Evolutionary conservation across 1,284 basidiomycete species (phyloP), one percentile per base, ranked within the genome.

Genomic region (Cutaneotrichosporon dermatis): DNA sequence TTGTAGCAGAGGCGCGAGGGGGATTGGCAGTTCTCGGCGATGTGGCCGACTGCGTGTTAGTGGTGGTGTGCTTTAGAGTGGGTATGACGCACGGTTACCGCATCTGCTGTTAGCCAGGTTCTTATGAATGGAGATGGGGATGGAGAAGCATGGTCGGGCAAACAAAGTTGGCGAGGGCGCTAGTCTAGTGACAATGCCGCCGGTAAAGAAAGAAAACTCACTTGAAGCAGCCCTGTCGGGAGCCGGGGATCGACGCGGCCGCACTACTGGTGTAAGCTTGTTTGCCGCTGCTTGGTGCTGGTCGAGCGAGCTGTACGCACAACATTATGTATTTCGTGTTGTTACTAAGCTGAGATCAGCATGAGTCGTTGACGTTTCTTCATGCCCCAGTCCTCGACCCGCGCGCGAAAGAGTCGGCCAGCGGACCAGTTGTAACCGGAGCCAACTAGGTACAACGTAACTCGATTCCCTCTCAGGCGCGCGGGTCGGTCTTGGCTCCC

Each of bases 1-100:
- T 93, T 94, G 81, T 92, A 94, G 81, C 91, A 94, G 62, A 94
- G 84, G 67, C 90, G 85, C 75, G 88, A 85, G 69, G 88, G 87
- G 64, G 88, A 89, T 57, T 89, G 84, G 77, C 91, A 94, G 71
- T 87, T 88, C 81, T 90, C 90, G 67, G 91, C 91, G 72, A 92
- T 88, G 79, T 93, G 91, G 54, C 90, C 91, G 73, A 92, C 90
- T 76, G 61, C 16, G 13, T 2, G 36, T 37, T 41, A 56, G 49
- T 13, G 13, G n/a, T 37, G 12, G 34, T 8, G 36, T 6, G 39
- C 39, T 40, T 39, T 10, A 4, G 40, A 25, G 25, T 25, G 25
- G 25, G 3, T 25, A 8, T 12, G 12, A 54, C 51, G n/a, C 60
- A 73, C 73, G 69, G 65, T 75, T 74, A 59, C 71, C 72, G 55